Percentiles rank a stretch among this genome's conserved stretches.
phyloP scores from a whole-genome alignment of 75 land plant species.

The Isoetes taiwanensis region DNA sequence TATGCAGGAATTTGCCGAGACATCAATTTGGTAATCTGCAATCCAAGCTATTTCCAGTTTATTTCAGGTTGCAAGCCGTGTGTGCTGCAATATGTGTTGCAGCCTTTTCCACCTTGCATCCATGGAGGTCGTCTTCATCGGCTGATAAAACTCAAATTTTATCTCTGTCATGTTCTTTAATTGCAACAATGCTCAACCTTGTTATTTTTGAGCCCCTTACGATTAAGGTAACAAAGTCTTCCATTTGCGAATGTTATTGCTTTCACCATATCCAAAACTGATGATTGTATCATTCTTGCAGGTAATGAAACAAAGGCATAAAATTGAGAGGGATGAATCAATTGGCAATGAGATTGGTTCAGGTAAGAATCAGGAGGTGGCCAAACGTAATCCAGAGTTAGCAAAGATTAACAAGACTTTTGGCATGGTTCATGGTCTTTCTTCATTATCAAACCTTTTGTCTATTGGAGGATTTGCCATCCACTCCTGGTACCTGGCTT shows the following conservation, averaged over 20 bases:
- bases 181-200: slow-evolving; percentile 52
- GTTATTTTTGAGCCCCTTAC: slow-evolving; percentile 87
- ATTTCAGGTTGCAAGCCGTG: slow-evolving; percentile 48
- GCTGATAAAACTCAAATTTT: slow-evolving; percentile 56
- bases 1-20: slow-evolving; percentile 70
- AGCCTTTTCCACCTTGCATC: slow-evolving; percentile 62
- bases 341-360: slow-evolving; percentile 73
- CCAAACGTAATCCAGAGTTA: slow-evolving; percentile 63
- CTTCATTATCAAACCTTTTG: slow-evolving; percentile 72
- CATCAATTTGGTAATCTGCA: slow-evolving; percentile 92
- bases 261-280: not conserved
- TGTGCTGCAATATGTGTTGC: slow-evolving; percentile 43
- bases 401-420: slow-evolving; percentile 84
- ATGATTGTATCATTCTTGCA: slow-evolving; percentile 13
- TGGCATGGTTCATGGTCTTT: slow-evolving; percentile 88
- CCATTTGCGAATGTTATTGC: not conserved
- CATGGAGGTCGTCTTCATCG: slow-evolving; percentile 43
- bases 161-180: slow-evolving; percentile 41
- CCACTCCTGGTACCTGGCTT: slow-evolving; percentile 88
- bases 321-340: slow-evolving; percentile 61
- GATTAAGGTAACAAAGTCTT: slow-evolving; percentile 40
- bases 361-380: slow-evolving; percentile 61
- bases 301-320: slow-evolving; percentile 86
- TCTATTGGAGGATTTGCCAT: slow-evolving; percentile 71
- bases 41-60: slow-evolving; percentile 88